Conservation (phyloP, 2,329 filamentous ascomycete genomes). For the Fusarium compactum region DNA sequence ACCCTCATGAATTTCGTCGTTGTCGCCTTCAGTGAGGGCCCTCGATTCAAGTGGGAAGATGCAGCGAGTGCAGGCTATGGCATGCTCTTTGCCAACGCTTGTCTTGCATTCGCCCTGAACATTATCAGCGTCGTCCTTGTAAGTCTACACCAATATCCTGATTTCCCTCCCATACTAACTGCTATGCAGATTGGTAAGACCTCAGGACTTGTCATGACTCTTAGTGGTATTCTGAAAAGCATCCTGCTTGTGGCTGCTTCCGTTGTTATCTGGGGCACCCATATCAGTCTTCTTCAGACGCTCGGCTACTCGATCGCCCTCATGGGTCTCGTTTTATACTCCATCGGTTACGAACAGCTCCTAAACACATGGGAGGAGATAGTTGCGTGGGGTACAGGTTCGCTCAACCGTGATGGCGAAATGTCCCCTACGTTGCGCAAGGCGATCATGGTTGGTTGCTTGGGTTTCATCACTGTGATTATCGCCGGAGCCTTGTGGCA, state of each 20-base stretch:
- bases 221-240: conserved; percentile 89
- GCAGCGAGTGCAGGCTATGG: conserved; percentile 73
- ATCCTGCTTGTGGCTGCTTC: conserved; percentile 83
- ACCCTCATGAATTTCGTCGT: conserved; percentile 82
- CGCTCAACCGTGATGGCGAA: conserved; percentile 40
- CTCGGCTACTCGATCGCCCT: conserved; percentile 82
- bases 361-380: conserved; percentile 40
- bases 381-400: conserved; percentile 42
- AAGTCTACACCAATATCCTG: conserved; percentile 53
- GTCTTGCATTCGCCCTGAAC: conserved; percentile 83
- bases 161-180: not conserved
- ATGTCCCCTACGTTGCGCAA: conserved; percentile 40
- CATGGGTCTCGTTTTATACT: conserved; percentile 63
- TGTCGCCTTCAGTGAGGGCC: conserved; percentile 76
- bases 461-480: conserved; percentile 47
- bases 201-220: conserved; percentile 85
- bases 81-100: conserved; percentile 78
- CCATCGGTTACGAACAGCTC: conserved; percentile 55
- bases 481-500: conserved; percentile 47
- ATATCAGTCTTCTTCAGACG: conserved; percentile 76
- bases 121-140: conserved; percentile 88
- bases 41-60: conserved; percentile 73
- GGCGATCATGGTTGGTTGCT: conserved; percentile 38
- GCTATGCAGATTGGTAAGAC: conserved; percentile 82
- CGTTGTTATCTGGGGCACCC: conserved; percentile 82